Evolutionary conservation across 2,329 filamentous ascomycete genomes (phyloP).

Genomic region (Trichocomaceae sp.): DNA sequence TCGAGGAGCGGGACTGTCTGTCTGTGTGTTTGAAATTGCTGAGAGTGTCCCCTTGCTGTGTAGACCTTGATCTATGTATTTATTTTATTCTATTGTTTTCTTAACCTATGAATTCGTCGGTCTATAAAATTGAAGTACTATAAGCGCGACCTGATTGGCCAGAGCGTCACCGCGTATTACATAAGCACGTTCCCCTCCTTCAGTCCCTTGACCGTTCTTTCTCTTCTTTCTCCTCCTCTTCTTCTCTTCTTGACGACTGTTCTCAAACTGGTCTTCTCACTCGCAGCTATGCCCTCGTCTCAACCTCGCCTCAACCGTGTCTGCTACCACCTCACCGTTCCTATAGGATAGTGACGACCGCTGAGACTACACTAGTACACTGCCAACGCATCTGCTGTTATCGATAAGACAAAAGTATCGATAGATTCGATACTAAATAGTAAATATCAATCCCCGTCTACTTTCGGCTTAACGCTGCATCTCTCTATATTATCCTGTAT

Average conservation of each 20-base stretch:
- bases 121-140: too few relatives aligned
- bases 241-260: not conserved
- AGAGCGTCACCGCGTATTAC: not conserved
- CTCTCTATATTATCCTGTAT: not conserved
- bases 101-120: too few relatives aligned
- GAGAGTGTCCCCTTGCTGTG: not conserved
- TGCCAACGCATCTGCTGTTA: conserved; percentile 10
- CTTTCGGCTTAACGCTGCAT: not conserved
- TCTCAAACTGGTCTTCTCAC: not conserved
- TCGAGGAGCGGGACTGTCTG: not conserved
- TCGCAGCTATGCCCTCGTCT: conserved; percentile 9
- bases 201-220: too few relatives aligned
- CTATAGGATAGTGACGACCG: conserved; percentile 12
- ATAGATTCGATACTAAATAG: too few relatives aligned
- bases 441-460: not conserved
- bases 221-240: not conserved
- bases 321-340: conserved; percentile 11
- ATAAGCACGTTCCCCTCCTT: not conserved
- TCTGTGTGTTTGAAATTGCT: not conserved
- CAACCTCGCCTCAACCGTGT: conserved; percentile 1
- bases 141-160: not conserved
- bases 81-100: not conserved
- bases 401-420: not conserved
- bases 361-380: not conserved
- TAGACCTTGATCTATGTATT: not conserved